Evolutionary conservation across 768 basidiomycete genomes (phyloP).

Genomic region (Candolleomyces efflorescens): DNA sequence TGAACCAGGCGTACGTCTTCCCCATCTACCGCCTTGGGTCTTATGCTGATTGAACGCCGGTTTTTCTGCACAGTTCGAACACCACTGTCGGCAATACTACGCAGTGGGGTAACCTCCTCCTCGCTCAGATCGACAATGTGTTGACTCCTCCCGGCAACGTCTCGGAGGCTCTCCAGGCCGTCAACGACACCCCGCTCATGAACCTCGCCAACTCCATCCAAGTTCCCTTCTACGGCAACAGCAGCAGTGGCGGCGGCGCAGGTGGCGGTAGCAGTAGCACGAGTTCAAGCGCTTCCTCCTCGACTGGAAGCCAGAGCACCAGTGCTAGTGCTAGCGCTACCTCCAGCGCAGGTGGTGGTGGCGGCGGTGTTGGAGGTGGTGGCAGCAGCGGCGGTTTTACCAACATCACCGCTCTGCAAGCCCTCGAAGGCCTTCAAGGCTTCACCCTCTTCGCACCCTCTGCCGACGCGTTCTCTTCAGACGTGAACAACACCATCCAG

Average conservation of each 20-base stretch:
- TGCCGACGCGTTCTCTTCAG: constrained; percentile 40
- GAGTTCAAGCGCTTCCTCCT: neutral
- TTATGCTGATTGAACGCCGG: neutral
- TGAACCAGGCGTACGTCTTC: constrained; percentile 44
- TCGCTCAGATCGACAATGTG: constrained; percentile 49
- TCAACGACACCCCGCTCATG: constrained; percentile 38
- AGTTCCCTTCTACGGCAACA: constrained; percentile 15
- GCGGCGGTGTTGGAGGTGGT: too few species aligned
- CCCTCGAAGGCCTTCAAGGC: constrained; percentile 39
- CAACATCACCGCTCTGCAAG: constrained; percentile 30
- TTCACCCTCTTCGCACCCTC: constrained; percentile 67
- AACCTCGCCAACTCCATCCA: constrained; percentile 20
- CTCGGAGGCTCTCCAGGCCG: constrained; percentile 33
- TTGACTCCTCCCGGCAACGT: constrained; percentile 50
- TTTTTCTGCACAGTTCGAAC: constrained; percentile 15
- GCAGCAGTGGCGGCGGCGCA: neutral
- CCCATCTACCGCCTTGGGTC: neutral
- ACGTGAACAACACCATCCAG: constrained; percentile 25
- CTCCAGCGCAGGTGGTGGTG: too few species aligned
- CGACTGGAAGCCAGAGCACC: too few species aligned
- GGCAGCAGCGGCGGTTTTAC: constrained; percentile 16
- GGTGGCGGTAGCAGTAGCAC: neutral
- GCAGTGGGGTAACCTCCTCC: constrained; percentile 32
- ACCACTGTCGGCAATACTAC: constrained; percentile 33
- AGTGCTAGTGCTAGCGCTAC: too few species aligned